Percentiles rank a stretch among this genome's conserved stretches.
Evolutionary conservation across 2,329 filamentous ascomycete genomes (phyloP).

Genomic region (Verticillium isaacii): DNA sequence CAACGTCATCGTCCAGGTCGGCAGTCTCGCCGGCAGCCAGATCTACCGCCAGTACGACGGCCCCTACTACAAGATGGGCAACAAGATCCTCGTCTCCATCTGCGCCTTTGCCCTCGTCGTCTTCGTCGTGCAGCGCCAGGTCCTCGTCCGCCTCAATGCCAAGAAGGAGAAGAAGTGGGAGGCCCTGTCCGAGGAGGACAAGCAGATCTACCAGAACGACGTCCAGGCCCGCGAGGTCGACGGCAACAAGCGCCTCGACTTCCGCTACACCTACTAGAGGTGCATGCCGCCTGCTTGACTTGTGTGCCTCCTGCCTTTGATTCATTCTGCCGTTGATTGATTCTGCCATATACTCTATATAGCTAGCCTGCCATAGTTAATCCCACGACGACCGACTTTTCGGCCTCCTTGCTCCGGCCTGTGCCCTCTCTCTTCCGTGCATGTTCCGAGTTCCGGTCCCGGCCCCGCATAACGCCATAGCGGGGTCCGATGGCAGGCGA

Average conservation of each 20-base stretch:
- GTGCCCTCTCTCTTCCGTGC: neutral
- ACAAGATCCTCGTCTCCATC: constrained; percentile 51
- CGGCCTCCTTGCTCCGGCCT: neutral
- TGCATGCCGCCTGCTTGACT: neutral
- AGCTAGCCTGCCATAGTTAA: neutral
- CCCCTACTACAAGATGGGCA: constrained; percentile 53
- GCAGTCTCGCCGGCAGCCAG: constrained; percentile 36
- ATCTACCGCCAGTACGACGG: constrained; percentile 48
- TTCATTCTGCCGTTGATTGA: neutral
- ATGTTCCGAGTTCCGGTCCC: neutral
- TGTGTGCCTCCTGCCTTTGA: neutral
- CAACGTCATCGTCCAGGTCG: constrained; percentile 42
- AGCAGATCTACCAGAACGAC: constrained; percentile 39
- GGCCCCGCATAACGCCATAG: neutral
- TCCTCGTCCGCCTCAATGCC: constrained; percentile 39
- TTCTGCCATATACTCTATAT: neutral
- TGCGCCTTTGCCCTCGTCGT: constrained; percentile 40
- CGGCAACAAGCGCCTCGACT: constrained; percentile 46
- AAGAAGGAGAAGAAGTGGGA: constrained; percentile 43
- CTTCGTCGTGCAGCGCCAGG: constrained; percentile 44
- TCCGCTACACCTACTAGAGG: constrained; percentile 41
- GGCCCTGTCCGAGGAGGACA: constrained; percentile 37
- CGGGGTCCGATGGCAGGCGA: neutral
- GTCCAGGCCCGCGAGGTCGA: constrained; percentile 36
- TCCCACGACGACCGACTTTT: neutral